Evolutionary conservation across 2,329 filamentous ascomycete genomes (phyloP), one percentile per base, ranked within the genome.

Genomic region (Phialophora verrucosa): DNA sequence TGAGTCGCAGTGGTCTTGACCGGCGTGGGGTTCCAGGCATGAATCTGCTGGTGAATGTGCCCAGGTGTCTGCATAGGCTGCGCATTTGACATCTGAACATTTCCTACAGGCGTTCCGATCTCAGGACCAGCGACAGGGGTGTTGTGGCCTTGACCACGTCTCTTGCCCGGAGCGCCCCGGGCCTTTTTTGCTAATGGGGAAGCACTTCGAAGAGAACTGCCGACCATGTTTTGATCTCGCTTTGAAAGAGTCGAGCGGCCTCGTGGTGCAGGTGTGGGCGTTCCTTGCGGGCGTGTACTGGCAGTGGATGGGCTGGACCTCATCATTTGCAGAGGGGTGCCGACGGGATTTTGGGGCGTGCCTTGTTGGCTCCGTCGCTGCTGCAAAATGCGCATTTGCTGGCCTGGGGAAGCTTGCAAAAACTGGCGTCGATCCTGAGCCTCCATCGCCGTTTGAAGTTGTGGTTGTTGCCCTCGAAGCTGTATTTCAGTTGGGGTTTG

Each of bases 201-300:
- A 31, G 17, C 38, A 50, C 42, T 29, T 14, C 6, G 27, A 32
- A 17, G 17, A 50, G 57, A 50, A 32, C n/a, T 32, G 42, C 12
- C 8, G 29, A 31, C 12, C 14, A 31, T 31, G n/a, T 59, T 59
- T 44, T 44, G 38, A n/a, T 1, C 38, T 12, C 42, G 8, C 29
- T 23, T 49, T 25, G n/a, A 50, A 59, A 32, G 17, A 14, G 42
- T 50, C 11, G 57, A 49, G 25, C 42, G 57, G 25, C 20, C n/a
- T 14, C 57, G 57, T 12, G 57, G 31, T 32, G 57, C 27, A 35
- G 57, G 57, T 17, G 57, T 59, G 11, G 57, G 57, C 10, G 57
- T 59, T 14, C 27, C 57, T 25, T 44, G 42, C 20, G 17, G 38
- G 8, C 27, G 12, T 31, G 27, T 27, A 12, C 27, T 12, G 57